Evolutionary conservation across 176 grass and related monocot species (phyloP).

Genomic region (Rhipidocladum racemiflorum): DNA sequence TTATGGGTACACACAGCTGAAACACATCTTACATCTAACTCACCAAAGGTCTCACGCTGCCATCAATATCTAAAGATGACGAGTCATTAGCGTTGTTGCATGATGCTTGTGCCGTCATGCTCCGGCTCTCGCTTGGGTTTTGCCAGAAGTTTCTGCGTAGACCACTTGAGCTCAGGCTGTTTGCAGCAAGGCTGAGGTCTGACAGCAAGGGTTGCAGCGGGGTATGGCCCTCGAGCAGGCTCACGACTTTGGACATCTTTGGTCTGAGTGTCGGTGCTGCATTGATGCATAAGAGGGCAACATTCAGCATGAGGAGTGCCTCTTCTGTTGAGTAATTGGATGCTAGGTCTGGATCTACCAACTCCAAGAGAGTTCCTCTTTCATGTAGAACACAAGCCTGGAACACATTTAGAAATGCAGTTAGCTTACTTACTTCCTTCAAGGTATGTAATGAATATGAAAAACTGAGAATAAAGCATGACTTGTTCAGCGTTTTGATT

Average conservation of each 20-base stretch:
- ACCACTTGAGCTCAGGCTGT: constrained; percentile 35
- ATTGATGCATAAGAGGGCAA: constrained; percentile 72
- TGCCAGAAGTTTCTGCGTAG: constrained; percentile 70
- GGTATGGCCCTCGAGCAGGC: constrained; percentile 68
- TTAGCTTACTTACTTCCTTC: constrained; percentile 23
- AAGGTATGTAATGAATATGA: constrained; percentile 30
- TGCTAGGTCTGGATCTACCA: constrained; percentile 76
- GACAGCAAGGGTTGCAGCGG: constrained; percentile 57
- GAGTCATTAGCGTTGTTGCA: constrained; percentile 31
- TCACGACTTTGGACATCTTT: constrained; percentile 77
- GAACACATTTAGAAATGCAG: constrained; percentile 13
- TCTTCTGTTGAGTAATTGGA: constrained; percentile 71
- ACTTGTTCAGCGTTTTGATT: constrained; percentile 15
- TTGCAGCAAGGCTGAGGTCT: constrained; percentile 48
- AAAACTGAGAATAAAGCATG: background rate
- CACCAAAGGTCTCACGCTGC: constrained; percentile 28
- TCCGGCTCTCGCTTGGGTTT: constrained; percentile 46
- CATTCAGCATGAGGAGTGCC: constrained; percentile 69
- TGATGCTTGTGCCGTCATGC: constrained; percentile 40
- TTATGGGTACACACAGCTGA: constrained; percentile 24
- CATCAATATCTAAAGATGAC: constrained; percentile 25
- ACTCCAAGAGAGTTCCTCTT: constrained; percentile 65
- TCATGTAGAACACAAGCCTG: constrained; percentile 85
- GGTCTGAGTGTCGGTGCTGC: constrained; percentile 86
- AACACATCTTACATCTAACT: constrained; percentile 2